Evolutionary conservation across 1,284 basidiomycete species (phyloP).

Genomic region (Butyriboletus appendiculatus): DNA sequence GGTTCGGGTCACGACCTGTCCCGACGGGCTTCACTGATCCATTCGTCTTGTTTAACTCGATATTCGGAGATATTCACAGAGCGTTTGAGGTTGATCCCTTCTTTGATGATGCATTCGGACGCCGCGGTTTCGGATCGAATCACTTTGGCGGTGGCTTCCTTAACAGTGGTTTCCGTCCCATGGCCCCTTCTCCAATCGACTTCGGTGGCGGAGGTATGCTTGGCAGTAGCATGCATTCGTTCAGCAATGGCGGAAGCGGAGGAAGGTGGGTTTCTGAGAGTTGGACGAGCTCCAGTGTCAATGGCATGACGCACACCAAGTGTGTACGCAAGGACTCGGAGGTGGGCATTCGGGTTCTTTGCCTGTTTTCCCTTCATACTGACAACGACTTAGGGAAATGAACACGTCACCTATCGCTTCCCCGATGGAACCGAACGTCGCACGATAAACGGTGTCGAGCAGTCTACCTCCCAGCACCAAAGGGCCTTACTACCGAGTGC

Average conservation of each 20-base stretch:
- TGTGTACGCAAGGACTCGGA: slow-evolving; percentile 56
- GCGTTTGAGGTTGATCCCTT: slow-evolving; percentile 32
- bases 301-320: slow-evolving; percentile 64
- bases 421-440: slow-evolving; percentile 64
- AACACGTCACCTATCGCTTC: slow-evolving; percentile 62
- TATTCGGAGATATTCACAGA: slow-evolving; percentile 54
- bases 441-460: slow-evolving; percentile 72
- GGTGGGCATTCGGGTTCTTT: slow-evolving; percentile 37
- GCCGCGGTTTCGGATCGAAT: slow-evolving; percentile 23
- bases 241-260: slow-evolving; percentile 18
- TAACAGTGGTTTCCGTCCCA: slow-evolving; percentile 9
- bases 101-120: slow-evolving; percentile 15
- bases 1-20: slow-evolving; percentile 25
- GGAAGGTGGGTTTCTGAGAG: slow-evolving; percentile 53
- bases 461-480: slow-evolving; percentile 31
- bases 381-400: slow-evolving; percentile 58
- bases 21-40: slow-evolving; percentile 61
- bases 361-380: slow-evolving; percentile 13
- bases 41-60: slow-evolving; percentile 66
- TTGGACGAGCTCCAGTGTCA: slow-evolving; percentile 53
- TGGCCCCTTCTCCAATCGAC: slow-evolving; percentile 12
- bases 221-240: slow-evolving; percentile 12
- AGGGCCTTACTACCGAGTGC: slow-evolving; percentile 13
- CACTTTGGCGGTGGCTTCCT: slow-evolving; percentile 28
- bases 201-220: slow-evolving; percentile 15